Evolutionary conservation across 2,329 filamentous ascomycete genomes (phyloP), one percentile per base, ranked within the genome.

Genomic region (Fusarium bactridioides): DNA sequence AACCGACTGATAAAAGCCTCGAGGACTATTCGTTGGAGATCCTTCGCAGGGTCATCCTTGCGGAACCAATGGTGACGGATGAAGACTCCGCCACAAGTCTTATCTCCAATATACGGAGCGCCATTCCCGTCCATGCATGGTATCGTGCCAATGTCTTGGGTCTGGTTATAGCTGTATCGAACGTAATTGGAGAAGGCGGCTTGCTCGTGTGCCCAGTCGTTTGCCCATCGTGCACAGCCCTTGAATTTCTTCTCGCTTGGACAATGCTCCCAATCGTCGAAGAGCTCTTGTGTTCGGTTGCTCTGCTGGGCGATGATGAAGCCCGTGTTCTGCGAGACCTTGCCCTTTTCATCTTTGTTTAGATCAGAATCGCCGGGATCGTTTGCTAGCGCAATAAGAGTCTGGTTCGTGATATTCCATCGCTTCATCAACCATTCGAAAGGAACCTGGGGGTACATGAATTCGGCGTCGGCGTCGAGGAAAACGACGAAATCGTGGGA

Each of bases 391-490:
- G 85, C 83, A 60, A 85, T 74, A 19, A 84, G 80, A 1, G 83
- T 85, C 7, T 80, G 69, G 10, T 76, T 65, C 16, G 77, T 79
- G 54, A 86, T 79, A 62, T 82, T 80, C 84, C 84, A 86, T 57
- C 82, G 79, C 75, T 83, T 84, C 73, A 86, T 79, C 11, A 86
- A 78, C 82, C 83, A 86, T 75, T 86, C 85, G 31, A 85, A 72
- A 4, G 84, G 84, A 1, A 86, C 72, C 25, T 85, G 79, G 4
- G 82, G 80, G 63, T 85, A 79, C 11, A 80, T 76, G 61, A 86
- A 79, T n/a, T 82, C 79, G 33, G 80, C 82, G 62, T 86, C 85
- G 40, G 83, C 80, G 67, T 86, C 85, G 59, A 86, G 73, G 62
- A 83, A 83, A 54, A 86, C 78, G 21, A 86, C 81, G 23, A 84